Evolutionary conservation across 169 alveolate species (phyloP).

Genomic region (Plasmodium cynomolgi): DNA sequence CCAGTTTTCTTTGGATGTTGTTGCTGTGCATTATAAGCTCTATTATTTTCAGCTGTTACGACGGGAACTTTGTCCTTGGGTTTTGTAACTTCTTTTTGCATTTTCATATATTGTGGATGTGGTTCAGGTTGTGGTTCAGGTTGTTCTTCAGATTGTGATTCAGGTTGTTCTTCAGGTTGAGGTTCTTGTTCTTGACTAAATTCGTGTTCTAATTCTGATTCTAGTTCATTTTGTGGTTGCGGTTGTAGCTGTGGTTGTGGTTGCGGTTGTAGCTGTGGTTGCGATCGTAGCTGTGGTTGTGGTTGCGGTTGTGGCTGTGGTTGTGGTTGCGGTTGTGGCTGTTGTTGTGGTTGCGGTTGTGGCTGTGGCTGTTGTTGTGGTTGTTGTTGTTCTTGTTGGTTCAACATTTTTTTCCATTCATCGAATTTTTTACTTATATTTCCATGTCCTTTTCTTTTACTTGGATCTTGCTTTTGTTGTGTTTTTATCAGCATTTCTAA

Average conservation of each 20-base stretch:
- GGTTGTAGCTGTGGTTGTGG: too few relatives aligned
- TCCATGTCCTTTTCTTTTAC: background rate
- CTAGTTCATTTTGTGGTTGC: too few relatives aligned
- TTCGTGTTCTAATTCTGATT: too few relatives aligned
- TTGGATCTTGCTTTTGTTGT: background rate
- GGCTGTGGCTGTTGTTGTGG: background rate
- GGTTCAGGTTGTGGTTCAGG: background rate
- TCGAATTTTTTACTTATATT: background rate
- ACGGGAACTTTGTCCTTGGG: background rate
- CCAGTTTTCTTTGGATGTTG: background rate
- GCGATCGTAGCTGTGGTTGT: background rate
- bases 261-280: too few relatives aligned
- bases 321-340: background rate
- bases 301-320: background rate
- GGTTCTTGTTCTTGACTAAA: too few relatives aligned
- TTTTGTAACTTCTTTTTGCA: background rate
- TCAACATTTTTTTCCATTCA: background rate
- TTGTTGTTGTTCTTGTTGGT: background rate
- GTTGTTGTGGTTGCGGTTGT: background rate
- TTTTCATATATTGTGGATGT: background rate
- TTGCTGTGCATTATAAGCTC: background rate
- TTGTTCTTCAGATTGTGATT: too few relatives aligned
- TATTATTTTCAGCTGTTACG: background rate
- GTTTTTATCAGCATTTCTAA: background rate
- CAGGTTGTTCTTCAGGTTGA: too few relatives aligned